Conservation (phyloP, 192 early-diverging fungal species). For the Chytriomyces confervae region DNA sequence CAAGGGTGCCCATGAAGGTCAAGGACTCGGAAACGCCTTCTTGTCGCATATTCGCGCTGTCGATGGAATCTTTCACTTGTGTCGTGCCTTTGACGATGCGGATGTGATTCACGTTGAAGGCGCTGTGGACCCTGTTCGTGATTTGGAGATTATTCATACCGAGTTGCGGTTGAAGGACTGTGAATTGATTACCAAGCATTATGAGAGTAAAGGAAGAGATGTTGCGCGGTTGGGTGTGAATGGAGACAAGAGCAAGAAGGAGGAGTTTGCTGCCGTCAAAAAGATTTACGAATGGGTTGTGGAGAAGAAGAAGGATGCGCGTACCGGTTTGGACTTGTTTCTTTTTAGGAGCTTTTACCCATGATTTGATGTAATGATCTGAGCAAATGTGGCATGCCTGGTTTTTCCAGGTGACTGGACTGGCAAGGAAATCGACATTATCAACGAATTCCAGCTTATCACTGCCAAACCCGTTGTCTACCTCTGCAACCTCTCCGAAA, state of each 20-base stretch:
- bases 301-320: slow-evolving; percentile 82
- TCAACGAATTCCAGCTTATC: slow-evolving; percentile 84
- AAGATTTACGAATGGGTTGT: slow-evolving; percentile 82
- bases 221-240: slow-evolving; percentile 72
- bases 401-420: slow-evolving; percentile 71
- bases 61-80: slow-evolving; percentile 64
- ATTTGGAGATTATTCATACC: slow-evolving; percentile 93
- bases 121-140: slow-evolving; percentile 87
- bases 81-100: slow-evolving; percentile 84
- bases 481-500: slow-evolving; percentile 83
- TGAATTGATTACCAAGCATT: slow-evolving; percentile 70
- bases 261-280: slow-evolving; percentile 76
- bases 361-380: too few species aligned
- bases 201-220: slow-evolving; percentile 70
- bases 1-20: slow-evolving; percentile 67
- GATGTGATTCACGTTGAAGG: slow-evolving; percentile 86
- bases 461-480: slow-evolving; percentile 95
- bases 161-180: slow-evolving; percentile 95
- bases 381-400: too few species aligned
- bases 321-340: slow-evolving; percentile 47
- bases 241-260: slow-evolving; percentile 89
- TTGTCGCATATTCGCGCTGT: slow-evolving; percentile 82
- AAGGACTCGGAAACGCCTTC: slow-evolving; percentile 88
- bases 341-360: too few species aligned
- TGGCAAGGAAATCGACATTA: slow-evolving; percentile 89